phyloP scores from a whole-genome alignment of 331 rosid genomes.

The Pyrus hybrid region DNA sequence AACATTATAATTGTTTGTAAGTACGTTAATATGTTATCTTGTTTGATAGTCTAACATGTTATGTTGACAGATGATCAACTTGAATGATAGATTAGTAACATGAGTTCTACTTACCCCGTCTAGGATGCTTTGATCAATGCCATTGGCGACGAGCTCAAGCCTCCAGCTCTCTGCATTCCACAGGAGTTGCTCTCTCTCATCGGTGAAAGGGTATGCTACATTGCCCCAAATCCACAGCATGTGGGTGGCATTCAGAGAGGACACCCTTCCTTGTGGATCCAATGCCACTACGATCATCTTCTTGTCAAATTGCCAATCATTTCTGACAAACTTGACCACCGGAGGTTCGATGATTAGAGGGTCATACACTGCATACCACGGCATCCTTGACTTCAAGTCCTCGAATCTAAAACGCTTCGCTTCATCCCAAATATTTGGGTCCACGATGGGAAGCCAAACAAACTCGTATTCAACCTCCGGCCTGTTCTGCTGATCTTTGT shows the following conservation, averaged over 20 bases:
- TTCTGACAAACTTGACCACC: constrained; percentile 54
- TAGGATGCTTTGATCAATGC: constrained; percentile 41
- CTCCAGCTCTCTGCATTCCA: constrained; percentile 75
- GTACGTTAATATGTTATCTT: not conserved
- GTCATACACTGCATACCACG: constrained; percentile 53
- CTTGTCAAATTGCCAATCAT: constrained; percentile 59
- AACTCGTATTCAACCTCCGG: constrained; percentile 42
- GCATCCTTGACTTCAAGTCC: constrained; percentile 43
- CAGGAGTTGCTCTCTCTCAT: constrained; percentile 55
- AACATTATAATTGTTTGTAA: no score
- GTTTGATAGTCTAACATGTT: not conserved
- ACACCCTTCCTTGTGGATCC: constrained; percentile 75
- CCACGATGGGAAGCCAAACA: constrained; percentile 78
- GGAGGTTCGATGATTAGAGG: constrained; percentile 55
- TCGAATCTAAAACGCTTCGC: constrained; percentile 29
- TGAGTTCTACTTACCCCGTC: constrained; percentile 35
- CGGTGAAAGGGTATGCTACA: constrained; percentile 65
- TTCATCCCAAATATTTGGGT: constrained; percentile 25
- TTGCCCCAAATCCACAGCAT: constrained; percentile 92
- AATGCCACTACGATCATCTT: constrained; percentile 59
- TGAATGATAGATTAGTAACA: no score
- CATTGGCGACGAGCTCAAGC: constrained; percentile 54
- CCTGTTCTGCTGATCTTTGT: constrained; percentile 28
- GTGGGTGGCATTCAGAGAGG: constrained; percentile 60
- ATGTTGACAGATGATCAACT: not conserved